phyloP scores from a whole-genome alignment of 495 filamentous ascomycete species.

The Oleoguttula mirabilis region DNA sequence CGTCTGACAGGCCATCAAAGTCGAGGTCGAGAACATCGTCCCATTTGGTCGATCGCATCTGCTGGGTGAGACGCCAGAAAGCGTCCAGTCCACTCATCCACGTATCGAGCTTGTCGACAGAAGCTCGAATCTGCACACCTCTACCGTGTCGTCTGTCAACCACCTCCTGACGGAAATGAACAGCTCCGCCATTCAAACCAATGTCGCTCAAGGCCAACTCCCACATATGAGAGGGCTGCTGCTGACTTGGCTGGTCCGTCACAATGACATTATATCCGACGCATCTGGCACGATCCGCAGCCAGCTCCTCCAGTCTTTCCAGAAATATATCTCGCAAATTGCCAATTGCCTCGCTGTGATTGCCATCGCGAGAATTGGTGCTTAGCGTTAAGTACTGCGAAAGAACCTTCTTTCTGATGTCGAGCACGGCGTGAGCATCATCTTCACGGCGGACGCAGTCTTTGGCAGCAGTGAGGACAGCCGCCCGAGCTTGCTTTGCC shows the following conservation, averaged over 20 bases:
- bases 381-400: conserved; percentile 5
- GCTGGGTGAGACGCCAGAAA: conserved; percentile 48
- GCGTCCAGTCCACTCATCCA: conserved; percentile 58
- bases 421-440: conserved; percentile 2
- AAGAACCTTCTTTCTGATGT: conserved; percentile 3
- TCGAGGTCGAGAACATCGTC: conserved; percentile 64
- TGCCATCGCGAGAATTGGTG: conserved; percentile 9
- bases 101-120: conserved; percentile 46
- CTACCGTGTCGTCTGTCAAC: conserved; percentile 48
- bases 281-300: too few relatives aligned
- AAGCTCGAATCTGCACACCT: conserved; percentile 48
- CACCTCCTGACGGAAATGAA: conserved; percentile 42
- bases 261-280: too few relatives aligned
- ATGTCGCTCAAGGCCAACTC: conserved; percentile 36
- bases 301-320: conserved; percentile 8
- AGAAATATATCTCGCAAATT: conserved; percentile 13
- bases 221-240: too few relatives aligned
- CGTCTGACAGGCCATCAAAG: conserved; percentile 59
- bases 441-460: not conserved
- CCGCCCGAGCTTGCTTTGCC: conserved; percentile 48
- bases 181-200: conserved; percentile 44
- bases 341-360: conserved; percentile 25
- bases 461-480: conserved; percentile 4
- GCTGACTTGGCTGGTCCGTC: too few relatives aligned
- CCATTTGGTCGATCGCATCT: conserved; percentile 58